Percentiles rank a stretch among this genome's conserved stretches.
Evolutionary conservation across 2,329 filamentous ascomycete species (phyloP).

Genomic region (Apiospora malaysiana): DNA sequence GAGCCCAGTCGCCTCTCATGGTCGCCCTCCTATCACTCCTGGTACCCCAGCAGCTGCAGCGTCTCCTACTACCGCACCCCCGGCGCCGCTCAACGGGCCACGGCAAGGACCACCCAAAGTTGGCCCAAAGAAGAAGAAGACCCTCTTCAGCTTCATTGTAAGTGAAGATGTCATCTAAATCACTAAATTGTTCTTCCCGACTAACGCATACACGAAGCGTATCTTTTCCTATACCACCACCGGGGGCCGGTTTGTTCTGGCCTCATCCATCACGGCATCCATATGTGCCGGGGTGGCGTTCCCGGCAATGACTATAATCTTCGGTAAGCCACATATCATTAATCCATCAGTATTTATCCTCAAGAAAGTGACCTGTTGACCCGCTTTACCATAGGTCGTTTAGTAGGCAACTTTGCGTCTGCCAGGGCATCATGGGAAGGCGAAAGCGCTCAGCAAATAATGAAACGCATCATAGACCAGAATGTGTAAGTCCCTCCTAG

Average conservation of each 20-base stretch:
- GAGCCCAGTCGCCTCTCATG: neutral
- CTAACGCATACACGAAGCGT: conserved; percentile 32
- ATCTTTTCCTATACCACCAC: conserved; percentile 39
- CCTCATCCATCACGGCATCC: conserved; percentile 32
- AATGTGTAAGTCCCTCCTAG: conserved; percentile 46
- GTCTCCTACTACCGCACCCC: neutral
- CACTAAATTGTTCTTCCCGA: neutral
- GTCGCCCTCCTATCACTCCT: neutral
- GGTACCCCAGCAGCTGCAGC: neutral
- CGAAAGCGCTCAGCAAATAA: conserved; percentile 31
- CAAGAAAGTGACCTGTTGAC: neutral
- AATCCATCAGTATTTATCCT: rapidly evolving
- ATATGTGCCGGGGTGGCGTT: conserved; percentile 38
- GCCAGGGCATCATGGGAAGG: conserved; percentile 29
- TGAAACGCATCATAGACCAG: conserved; percentile 46
- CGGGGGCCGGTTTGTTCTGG: conserved; percentile 34
- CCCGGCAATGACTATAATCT: conserved; percentile 61
- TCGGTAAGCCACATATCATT: too few relatives aligned
- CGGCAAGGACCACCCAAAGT: neutral
- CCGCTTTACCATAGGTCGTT: conserved; percentile 41
- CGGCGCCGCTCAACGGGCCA: neutral
- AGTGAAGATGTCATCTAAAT: neutral
- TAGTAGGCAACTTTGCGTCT: conserved; percentile 54
- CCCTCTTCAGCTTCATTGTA: neutral
- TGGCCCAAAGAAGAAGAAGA: neutral